Evolutionary conservation across 2,329 filamentous ascomycete species (phyloP).

Genomic region (Proliferodiscus dingleyae): DNA sequence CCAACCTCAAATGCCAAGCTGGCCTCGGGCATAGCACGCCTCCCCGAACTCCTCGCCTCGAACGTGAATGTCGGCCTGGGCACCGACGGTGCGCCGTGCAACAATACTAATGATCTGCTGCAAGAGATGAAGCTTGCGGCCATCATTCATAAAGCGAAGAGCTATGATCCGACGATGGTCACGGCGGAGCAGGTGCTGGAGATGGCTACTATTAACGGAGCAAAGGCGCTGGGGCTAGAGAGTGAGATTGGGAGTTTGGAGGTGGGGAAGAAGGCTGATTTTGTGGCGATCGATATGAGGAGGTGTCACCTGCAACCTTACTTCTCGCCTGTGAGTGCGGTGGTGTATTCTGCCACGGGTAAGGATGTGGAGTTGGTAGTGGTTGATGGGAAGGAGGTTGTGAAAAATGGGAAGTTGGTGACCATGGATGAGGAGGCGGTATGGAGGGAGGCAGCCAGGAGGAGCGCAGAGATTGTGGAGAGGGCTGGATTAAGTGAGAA

Average conservation of each 20-base stretch:
- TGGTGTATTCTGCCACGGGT: constrained; percentile 7
- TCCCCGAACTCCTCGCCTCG: constrained; percentile 7
- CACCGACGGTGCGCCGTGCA: constrained; percentile 12
- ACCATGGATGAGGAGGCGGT: constrained; percentile 8
- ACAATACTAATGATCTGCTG: constrained; percentile 10
- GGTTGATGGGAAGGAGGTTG: constrained; percentile 9
- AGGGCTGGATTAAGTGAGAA: too few relatives aligned
- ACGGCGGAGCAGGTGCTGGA: constrained; percentile 32
- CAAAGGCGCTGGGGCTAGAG: constrained; percentile 9
- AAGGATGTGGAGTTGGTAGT: constrained; percentile 8
- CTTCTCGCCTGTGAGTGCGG: constrained; percentile 8
- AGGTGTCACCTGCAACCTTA: constrained; percentile 4
- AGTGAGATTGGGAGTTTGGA: constrained; percentile 32
- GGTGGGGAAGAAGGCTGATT: constrained; percentile 50
- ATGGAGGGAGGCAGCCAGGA: constrained; percentile 1
- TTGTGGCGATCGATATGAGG: constrained; percentile 46
- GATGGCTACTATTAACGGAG: constrained; percentile 17
- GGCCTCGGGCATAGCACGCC: constrained; percentile 3
- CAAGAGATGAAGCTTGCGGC: constrained; percentile 12
- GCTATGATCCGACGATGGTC: constrained; percentile 3
- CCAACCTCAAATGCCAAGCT: constrained; percentile 11
- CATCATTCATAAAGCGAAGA: constrained; percentile 9
- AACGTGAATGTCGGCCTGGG: constrained; percentile 8
- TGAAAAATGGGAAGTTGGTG: constrained; percentile 3
- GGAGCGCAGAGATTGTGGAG: constrained; percentile 1